Evolutionary conservation across 139 green algal genomes (phyloP).

Genomic region (Micractinium conductrix): DNA sequence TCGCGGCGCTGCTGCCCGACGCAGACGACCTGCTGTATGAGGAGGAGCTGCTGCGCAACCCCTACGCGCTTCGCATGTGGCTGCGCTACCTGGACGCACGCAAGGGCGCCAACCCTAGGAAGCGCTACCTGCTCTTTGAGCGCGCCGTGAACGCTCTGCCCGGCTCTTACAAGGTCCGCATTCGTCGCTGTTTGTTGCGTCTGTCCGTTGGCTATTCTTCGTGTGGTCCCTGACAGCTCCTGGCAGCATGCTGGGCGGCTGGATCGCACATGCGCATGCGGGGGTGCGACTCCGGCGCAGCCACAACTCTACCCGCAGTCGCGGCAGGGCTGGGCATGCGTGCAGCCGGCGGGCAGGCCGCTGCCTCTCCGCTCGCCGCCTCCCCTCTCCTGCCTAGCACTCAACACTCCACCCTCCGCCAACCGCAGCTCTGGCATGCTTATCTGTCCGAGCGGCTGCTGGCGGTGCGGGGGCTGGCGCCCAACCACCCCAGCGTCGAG

Average conservation of each 20-base stretch:
- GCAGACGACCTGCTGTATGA: conserved; percentile 96
- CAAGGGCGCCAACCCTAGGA: conserved; percentile 62
- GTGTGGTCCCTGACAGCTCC: too few species aligned
- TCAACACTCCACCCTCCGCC: background rate
- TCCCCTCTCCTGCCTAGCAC: background rate
- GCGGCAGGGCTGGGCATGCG: background rate
- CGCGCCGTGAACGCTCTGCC: conserved; percentile 88
- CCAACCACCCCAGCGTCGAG: conserved; percentile 61
- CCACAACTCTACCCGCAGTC: too few species aligned
- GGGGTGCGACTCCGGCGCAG: too few species aligned
- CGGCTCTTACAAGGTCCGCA: conserved; percentile 92
- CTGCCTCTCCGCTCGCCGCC: too few species aligned
- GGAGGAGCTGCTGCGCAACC: conserved; percentile 96
- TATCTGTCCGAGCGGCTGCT: conserved; percentile 87
- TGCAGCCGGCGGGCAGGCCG: background rate
- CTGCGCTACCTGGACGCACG: conserved; percentile 88
- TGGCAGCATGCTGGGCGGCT: too few species aligned
- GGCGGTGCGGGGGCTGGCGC: conserved; percentile 69
- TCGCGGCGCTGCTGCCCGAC: conserved; percentile 82
- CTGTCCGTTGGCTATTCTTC: background rate
- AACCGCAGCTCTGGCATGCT: conserved; percentile 83
- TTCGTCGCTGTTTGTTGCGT: background rate
- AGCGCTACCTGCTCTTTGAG: conserved; percentile 92
- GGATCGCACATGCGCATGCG: too few species aligned
- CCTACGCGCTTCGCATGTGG: conserved; percentile 94